Evolutionary conservation across 2,329 filamentous ascomycete genomes (phyloP).

Genomic region (Neofusicoccum umdonicola): DNA sequence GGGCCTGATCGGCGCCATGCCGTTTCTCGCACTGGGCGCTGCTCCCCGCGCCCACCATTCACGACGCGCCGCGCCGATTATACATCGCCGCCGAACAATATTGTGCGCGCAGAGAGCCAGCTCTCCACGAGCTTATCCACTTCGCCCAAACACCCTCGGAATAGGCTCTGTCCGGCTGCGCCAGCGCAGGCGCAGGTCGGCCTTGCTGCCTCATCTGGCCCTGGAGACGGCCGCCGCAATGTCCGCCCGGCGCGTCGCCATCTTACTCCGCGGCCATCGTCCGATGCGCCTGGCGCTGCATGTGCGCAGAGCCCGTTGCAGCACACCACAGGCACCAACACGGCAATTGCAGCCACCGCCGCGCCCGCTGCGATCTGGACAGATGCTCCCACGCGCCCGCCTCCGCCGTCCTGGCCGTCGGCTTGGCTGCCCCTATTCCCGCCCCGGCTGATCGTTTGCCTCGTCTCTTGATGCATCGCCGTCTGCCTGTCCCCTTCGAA

Average conservation of each 20-base stretch:
- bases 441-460: background rate
- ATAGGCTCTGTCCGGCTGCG: slow-evolving; percentile 1
- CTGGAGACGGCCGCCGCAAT: background rate
- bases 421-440: background rate
- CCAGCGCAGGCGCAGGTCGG: background rate
- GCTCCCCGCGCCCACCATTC: slow-evolving; percentile 3
- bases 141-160: background rate
- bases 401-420: background rate
- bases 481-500: background rate
- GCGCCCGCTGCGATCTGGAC: background rate
- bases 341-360: background rate
- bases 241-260: background rate
- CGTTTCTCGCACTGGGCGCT: background rate
- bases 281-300: slow-evolving; percentile 1
- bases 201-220: slow-evolving; percentile 12
- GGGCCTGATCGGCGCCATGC: slow-evolving; percentile 14
- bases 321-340: background rate
- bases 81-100: background rate
- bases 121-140: slow-evolving; percentile 14
- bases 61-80: background rate
- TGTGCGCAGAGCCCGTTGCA: background rate
- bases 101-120: background rate
- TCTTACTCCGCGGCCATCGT: background rate
- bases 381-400: background rate
- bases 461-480: background rate